Conservation (phyloP, 2,329 filamentous ascomycete genomes). For the Torrubiellomyces zombiae region DNA sequence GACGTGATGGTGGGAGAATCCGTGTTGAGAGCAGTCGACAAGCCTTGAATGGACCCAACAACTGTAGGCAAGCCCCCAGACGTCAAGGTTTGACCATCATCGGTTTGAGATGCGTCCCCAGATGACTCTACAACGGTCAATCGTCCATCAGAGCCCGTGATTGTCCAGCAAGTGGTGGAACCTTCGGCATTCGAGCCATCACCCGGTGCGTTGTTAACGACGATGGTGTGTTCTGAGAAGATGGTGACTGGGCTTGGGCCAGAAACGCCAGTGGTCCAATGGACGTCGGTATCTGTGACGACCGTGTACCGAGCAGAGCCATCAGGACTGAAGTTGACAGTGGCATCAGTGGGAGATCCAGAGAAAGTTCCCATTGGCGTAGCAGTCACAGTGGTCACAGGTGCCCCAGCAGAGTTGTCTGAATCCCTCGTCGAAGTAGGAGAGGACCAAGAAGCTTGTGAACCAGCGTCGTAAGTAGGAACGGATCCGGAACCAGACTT, state of each 20-base stretch:
- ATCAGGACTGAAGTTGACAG: conserved; percentile 1
- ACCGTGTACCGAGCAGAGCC: conserved; percentile 6
- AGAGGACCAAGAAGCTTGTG: too few species aligned
- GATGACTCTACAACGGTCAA: conserved; percentile 18
- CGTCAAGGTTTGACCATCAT: background rate
- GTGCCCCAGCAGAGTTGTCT: too few species aligned
- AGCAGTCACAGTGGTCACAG: too few species aligned
- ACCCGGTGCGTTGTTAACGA: conserved; percentile 3
- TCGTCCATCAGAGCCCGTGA: conserved; percentile 7
- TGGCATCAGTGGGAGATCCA: too few species aligned
- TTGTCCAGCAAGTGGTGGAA: conserved; percentile 7
- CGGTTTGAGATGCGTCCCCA: conserved; percentile 1
- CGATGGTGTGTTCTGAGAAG: conserved; percentile 9
- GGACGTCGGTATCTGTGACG: conserved; percentile 10
- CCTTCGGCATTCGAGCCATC: conserved; percentile 1
- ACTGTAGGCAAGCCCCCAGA: too few species aligned
- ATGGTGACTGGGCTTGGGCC: conserved; percentile 8
- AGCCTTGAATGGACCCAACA: too few species aligned
- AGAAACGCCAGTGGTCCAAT: conserved; percentile 6
- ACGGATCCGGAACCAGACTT: too few species aligned
- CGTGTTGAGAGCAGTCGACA: too few species aligned
- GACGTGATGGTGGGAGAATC: too few species aligned
- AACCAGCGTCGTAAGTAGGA: too few species aligned
- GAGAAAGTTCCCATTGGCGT: too few species aligned
- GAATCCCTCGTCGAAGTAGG: too few species aligned